Evolutionary conservation across 2,329 filamentous ascomycete genomes (phyloP), one percentile per base, ranked within the genome.

Genomic region (Apiospora arundinis): DNA sequence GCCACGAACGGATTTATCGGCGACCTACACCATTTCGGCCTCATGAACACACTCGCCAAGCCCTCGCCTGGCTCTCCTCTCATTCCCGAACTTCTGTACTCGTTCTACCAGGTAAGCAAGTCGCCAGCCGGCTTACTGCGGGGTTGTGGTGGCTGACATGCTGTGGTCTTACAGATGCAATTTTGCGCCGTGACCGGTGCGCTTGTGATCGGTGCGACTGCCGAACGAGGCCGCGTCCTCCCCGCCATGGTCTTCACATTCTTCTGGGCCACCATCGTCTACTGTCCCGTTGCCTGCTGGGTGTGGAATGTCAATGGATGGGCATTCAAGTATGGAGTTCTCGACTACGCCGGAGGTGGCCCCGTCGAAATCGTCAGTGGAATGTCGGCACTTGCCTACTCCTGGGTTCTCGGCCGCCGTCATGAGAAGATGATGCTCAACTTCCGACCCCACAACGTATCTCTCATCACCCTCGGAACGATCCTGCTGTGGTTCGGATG

Each of bases 361-460:
- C 96, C 96, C 76, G 96, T 99, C 88, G 96, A 99, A 84, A 98
- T 99, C 78, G 93, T 90, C 73, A 98, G 96, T 71, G 96, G 96
- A 81, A 87, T 97, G 84, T 96, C 94, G 60, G 96, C 95, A 42
- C 88, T 98, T 66, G 96, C 96, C 75, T 99, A 98, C 86, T 97
- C 95, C 2, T 92, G 94, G 93, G 92, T 98, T 48, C 93, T 99
- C 73, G 96, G 96, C 76, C 93, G 95, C 79, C 94, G 96, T 76
- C 96, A 98, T 85, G 95, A 98, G 86, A 96, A 95, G 86, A 98
- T 98, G 95, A 98, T 98, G 94, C 90, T 98, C 84, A 98, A 98
- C 89, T 98, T 98, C 90, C 94, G 96, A 76, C 96, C 96, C 23
- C 96, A 99, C 88, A 99, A 99, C 86, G 96, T 98, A 76, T 97